A percentile compares a stretch with the other conserved stretches of the same genome.
Conservation (phyloP, 2,329 filamentous ascomycete genomes). For the Neocucurbitaria cava region DNA sequence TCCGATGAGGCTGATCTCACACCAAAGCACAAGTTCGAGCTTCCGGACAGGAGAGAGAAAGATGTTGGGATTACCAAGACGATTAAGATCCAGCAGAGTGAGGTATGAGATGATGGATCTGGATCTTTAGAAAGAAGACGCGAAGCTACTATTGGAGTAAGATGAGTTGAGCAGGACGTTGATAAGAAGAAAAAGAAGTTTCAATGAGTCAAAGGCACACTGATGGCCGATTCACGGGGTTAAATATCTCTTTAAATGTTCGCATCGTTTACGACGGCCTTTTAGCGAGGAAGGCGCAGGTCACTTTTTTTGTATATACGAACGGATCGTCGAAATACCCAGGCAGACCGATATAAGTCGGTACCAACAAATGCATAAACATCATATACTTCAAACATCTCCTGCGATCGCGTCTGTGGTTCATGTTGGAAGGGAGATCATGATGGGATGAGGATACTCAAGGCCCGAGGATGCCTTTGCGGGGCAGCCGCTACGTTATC, state of each 20-base stretch:
- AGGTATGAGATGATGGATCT: slow-evolving; percentile 1
- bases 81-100: not conserved
- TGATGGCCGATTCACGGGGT: not conserved
- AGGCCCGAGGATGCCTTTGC: not conserved
- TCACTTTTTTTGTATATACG: not conserved
- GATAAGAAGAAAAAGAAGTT: not conserved
- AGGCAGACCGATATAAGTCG: no score
- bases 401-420: not conserved
- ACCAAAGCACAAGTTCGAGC: not conserved
- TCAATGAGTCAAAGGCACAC: not conserved
- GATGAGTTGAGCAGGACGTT: not conserved
- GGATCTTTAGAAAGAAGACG: no score
- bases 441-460: not conserved
- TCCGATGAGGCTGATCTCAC: not conserved
- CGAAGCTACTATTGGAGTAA: no score
- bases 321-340: not conserved
- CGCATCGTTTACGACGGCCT: not conserved
- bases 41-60: not conserved
- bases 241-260: not conserved
- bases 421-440: not conserved
- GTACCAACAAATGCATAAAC: not conserved
- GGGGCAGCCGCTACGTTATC: slow-evolving; percentile 24
- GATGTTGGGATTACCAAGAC: not conserved
- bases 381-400: not conserved
- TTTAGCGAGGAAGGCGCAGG: not conserved